Base-by-base conservation (phyloP, 805 yeast species). In the Starmerella bacillaris region DNA sequence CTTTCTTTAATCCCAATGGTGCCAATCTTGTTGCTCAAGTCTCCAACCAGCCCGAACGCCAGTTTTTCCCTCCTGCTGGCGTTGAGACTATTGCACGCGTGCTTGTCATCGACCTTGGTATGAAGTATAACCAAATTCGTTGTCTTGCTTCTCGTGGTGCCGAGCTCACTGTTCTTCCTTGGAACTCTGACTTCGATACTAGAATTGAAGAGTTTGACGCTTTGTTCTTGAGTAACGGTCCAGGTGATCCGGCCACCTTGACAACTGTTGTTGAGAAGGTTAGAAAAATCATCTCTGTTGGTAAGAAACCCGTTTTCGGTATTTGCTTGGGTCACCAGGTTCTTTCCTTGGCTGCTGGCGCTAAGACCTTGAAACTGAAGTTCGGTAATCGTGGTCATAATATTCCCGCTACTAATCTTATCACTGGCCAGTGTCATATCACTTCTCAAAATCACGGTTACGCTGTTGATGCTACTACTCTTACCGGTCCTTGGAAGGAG, bases 351-450 rank as follows among this genome's bases (percentile, higher is more conserved):
- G 94, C 98, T 33, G 63, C 89, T 35, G 98, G 98, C 53, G 96
- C 96, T 40, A 67, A 79, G 21, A 89, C 98, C 31, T 48, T 72
- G 50, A 89, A 89, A 63, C 63, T 89, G 64, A 84, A 84, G 63
- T 89, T 82, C 51, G 98, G 98, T 73, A 89, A 89, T 69, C 83
- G 98, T 68, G 98, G 95, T 53, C 98, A 89, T 63, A 89, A 89
- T 60, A 89, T 89, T 50, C 98, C 98, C 41, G 78, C 89, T 64
- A 78, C 92, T 48, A 83, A 78, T 45, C 68, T 74, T 46, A 75
- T 72, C 44, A 78, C 89, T 41, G 98, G 98, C 34, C 72, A 92
- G 60, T 89, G 98, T 68, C 86, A 89, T 65, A 89, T 89, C 60
- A 89, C 98, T 20, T 86, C 96, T 32, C 98, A 89, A 66, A 89